These are phyloP conservation scores for Santalum album DNA, from an alignment of 164 flowering plant genomes.

Conservation along the genomic window DNA sequence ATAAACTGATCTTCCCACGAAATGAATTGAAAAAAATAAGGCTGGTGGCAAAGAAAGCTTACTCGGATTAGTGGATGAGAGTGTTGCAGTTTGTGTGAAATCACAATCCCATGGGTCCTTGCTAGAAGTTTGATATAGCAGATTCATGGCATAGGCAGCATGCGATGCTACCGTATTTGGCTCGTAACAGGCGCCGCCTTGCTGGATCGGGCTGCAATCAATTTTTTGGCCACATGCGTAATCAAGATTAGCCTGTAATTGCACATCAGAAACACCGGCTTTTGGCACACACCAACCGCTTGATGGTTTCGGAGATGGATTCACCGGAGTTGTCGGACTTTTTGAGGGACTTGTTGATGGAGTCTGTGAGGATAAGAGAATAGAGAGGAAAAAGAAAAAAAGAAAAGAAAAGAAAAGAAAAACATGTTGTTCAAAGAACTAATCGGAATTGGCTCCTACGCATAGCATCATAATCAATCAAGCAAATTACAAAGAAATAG, in stretches of 20 bases:
- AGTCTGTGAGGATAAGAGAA: conserved; percentile 5
- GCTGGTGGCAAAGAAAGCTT: too few species aligned
- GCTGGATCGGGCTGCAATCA: conserved; percentile 64
- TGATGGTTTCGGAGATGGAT: conserved; percentile 26
- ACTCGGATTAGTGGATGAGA: conserved; percentile 72
- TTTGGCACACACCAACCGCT: conserved; percentile 71
- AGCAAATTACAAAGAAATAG: too few species aligned
- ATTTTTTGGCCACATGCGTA: conserved; percentile 65
- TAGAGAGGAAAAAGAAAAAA: not conserved
- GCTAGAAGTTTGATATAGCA: conserved; percentile 51
- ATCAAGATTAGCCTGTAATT: conserved; percentile 63
- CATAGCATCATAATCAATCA: too few species aligned
- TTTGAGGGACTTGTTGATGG: conserved; percentile 11
- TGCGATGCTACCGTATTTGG: conserved; percentile 64
- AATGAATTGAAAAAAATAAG: not conserved
- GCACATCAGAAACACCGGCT: conserved; percentile 43
- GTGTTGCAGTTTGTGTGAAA: conserved; percentile 57
- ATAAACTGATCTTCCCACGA: not conserved
- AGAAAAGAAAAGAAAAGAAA: too few species aligned
- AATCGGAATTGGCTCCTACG: too few species aligned
- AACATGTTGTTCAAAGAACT: too few species aligned
- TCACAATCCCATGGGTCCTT: conserved; percentile 71
- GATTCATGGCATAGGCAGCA: conserved; percentile 88
- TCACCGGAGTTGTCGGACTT: conserved; percentile 26
- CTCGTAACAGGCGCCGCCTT: conserved; percentile 69